Base-by-base conservation (phyloP, 768 basidiomycete species). In the Agaricus blazei region DNA sequence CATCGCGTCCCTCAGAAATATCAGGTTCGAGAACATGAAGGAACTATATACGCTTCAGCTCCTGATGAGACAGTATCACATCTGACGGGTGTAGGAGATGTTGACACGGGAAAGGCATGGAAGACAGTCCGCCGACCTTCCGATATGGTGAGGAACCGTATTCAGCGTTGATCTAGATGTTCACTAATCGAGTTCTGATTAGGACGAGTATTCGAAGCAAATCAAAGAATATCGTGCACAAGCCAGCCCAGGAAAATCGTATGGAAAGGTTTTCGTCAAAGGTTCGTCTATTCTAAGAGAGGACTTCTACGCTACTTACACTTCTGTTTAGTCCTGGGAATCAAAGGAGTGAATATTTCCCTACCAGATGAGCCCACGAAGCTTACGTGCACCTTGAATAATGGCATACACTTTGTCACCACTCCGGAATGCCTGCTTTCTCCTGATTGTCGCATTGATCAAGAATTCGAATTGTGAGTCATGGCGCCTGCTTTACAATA, bases 151-250 rank as follows among this genome's bases (percentile, higher is more conserved):
- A 53, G 80, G 71, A 26, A 48, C 34, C 15, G 12, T 41, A 27
- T 52, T 19, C 8, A 51, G 29, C 44, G 58, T 27, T 19, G 55
- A 54, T 54, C 51, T 48, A 51, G 19, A 58, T n/a, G 46, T 36
- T 46, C 46, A 40, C 29, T 44, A 38, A 23, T 51, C 29, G 19
- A 19, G 19, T 19, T 19, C 19, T 19, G 19, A 19, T 8, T 36
- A 97, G 94, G 91, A 98, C 67, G 93, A 98, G 72, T 93, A 95
- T 68, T 84, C 93, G 29, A 90, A 90, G 63, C 90, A 95, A 67
- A 89, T 98, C 59, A 82, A 80, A 63, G 89, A 92, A 68, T 87
- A 85, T 57, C 82, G 85, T 15, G 78, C 83, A 1, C 84, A 88
- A 68, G 87, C 90, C 41, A 87, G 87, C 58, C 74, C 80, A 11